phyloP scores from a whole-genome alignment of 768 basidiomycete species.

The Leccinum fibrillosum region DNA sequence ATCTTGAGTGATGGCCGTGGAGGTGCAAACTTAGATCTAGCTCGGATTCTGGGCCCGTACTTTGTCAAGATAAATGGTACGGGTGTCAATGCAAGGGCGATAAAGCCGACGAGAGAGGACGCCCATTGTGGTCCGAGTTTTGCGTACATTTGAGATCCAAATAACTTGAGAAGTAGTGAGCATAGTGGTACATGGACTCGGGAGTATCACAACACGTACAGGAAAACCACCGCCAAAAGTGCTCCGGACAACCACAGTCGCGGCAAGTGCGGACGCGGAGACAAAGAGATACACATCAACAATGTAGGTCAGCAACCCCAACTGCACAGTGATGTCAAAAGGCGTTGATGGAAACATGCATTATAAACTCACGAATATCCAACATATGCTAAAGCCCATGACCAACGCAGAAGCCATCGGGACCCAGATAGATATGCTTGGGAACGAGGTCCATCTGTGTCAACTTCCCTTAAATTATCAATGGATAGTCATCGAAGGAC shows the following conservation, averaged over 20 bases:
- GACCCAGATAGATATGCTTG: conserved; percentile 48
- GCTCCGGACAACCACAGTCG: conserved; percentile 51
- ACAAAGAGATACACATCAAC: conserved; percentile 56
- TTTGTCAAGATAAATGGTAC: conserved; percentile 47
- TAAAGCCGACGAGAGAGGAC: conserved; percentile 51
- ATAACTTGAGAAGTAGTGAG: conserved; percentile 33
- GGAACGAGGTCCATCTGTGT: conserved; percentile 55
- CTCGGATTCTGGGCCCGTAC: conserved; percentile 42
- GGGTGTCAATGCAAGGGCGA: conserved; percentile 50
- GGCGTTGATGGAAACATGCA: background rate
- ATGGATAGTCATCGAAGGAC: background rate
- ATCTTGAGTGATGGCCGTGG: conserved; percentile 13
- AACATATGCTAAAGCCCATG: conserved; percentile 51
- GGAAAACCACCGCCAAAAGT: conserved; percentile 53
- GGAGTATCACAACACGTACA: conserved; percentile 1
- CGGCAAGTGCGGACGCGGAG: conserved; percentile 56
- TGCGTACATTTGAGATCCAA: conserved; percentile 53
- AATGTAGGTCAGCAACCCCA: conserved; percentile 56
- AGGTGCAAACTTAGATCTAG: conserved; percentile 43
- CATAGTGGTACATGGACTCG: background rate
- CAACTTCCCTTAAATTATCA: background rate
- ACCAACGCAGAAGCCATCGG: conserved; percentile 49
- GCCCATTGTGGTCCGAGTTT: conserved; percentile 54
- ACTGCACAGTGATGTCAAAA: conserved; percentile 28
- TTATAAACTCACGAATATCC: conserved; percentile 48